phyloP scores from a whole-genome alignment of 768 basidiomycete genomes.

The Coprinopsis marcescibilis region DNA sequence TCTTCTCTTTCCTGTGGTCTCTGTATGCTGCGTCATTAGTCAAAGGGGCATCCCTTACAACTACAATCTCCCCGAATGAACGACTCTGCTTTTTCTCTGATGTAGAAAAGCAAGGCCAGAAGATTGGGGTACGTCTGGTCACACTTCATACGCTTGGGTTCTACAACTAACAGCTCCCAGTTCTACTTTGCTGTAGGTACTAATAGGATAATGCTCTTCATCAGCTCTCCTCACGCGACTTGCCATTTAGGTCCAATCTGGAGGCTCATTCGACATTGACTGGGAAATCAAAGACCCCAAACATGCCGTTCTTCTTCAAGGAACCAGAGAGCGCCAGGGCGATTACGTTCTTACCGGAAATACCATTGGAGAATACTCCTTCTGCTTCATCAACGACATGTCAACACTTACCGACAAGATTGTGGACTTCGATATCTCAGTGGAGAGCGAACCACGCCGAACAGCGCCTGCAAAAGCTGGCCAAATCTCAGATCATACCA shows the following conservation, averaged over 20 bases:
- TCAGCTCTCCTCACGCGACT: slow-evolving; percentile 1
- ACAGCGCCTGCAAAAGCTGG: slow-evolving; percentile 85
- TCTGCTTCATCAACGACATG: slow-evolving; percentile 99
- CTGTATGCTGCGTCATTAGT: slow-evolving; percentile 30
- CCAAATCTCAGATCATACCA: slow-evolving; percentile 89
- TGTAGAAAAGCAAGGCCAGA: slow-evolving; percentile 93
- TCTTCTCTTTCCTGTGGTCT: slow-evolving; percentile 27
- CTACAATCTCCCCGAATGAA: slow-evolving; percentile 71
- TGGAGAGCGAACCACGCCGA: slow-evolving; percentile 91
- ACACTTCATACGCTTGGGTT: not conserved
- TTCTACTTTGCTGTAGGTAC: slow-evolving; percentile 92
- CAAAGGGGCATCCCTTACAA: slow-evolving; percentile 69
- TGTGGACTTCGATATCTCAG: slow-evolving; percentile 96
- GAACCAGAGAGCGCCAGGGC: slow-evolving; percentile 85
- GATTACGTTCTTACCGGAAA: slow-evolving; percentile 98
- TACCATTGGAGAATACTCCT: slow-evolving; percentile 82
- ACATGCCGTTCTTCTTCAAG: slow-evolving; percentile 83
- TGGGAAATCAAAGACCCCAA: slow-evolving; percentile 90
- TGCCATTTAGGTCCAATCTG: slow-evolving; percentile 79
- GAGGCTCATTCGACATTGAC: slow-evolving; percentile 95
- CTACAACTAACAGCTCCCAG: slow-evolving; percentile 31
- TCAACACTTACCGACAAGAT: slow-evolving; percentile 91
- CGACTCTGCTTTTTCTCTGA: slow-evolving; percentile 92
- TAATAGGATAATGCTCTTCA: not conserved
- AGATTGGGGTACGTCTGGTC: slow-evolving; percentile 74